Evolutionary conservation across 257 asterid genomes (phyloP), one percentile per base, ranked within the genome.

Genomic region (Scutellaria barbata): DNA sequence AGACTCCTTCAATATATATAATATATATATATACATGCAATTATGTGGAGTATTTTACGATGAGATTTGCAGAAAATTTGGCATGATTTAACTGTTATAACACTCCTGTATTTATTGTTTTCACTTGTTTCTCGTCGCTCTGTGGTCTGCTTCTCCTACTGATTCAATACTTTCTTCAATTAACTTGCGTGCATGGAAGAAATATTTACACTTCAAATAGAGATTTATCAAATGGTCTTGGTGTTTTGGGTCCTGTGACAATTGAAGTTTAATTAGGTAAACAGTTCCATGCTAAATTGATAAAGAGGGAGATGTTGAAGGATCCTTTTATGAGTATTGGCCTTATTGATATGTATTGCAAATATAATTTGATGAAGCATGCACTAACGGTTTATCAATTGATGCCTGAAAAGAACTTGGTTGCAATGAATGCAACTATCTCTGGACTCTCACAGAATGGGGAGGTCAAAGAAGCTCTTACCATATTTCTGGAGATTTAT

Each of bases 291-390:
- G 84, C 87, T 57, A 70, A 52, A 41, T 79, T 90, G 84, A 73
- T 88, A 51, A 88, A 85, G 70, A 76, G 79, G 84, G 85, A 82
- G 14, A 64, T 51, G 9, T 54, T 55, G 56, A 75, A 47, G 62
- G 95, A 90, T 74, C 83, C 87, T 4, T 89, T 85, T 72, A 84
- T 89, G 46, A 68, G 68, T n/a, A 95, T 84, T 61, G 88, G 90
- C 68, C 88, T 88, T 25, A 76, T 90, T 54, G 95, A 87, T 79
- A 88, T 89, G 97, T 90, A 90, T 55, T 71, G 88, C 81, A 88
- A 90, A 83, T 87, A 92, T 76, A 62, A 71, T 59, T 52, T 81
- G 61, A 65, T 80, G 76, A 73, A 80, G 22, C 76, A 84, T 72
- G 96, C 95, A 0, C 48, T 63, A 51, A 14, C 55, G 58, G 75